phyloP scores from a whole-genome alignment of 2,329 filamentous ascomycete species.

The Colletotrichum musae region DNA sequence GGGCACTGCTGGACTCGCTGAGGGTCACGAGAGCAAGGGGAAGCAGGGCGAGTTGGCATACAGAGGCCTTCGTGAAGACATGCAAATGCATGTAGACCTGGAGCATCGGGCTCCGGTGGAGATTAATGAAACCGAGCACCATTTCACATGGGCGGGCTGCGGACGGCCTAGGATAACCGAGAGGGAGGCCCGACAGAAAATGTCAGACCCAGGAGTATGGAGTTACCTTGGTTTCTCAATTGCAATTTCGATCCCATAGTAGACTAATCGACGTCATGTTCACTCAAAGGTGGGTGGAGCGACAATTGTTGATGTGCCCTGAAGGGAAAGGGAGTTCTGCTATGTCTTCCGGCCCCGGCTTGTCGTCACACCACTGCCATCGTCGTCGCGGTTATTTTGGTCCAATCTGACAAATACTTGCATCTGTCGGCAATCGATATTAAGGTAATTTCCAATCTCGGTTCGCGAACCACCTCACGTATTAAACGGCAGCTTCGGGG shows the following conservation, averaged over 20 bases:
- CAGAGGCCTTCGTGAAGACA: background rate
- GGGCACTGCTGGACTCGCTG: background rate
- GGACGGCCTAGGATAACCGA: conserved; percentile 7
- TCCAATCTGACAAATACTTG: background rate
- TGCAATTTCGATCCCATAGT: conserved; percentile 21
- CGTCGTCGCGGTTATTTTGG: no score
- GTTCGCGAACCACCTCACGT: background rate
- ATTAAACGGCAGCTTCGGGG: no score
- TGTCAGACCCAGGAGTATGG: conserved; percentile 32
- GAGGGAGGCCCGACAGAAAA: conserved; percentile 5
- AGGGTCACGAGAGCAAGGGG: background rate
- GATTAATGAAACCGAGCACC: conserved; percentile 23
- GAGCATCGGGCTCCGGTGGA: background rate
- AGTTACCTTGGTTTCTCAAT: conserved; percentile 12
- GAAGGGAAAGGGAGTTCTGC: background rate
- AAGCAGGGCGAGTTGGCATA: background rate
- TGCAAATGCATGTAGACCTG: background rate
- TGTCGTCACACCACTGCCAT: background rate
- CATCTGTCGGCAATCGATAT: background rate
- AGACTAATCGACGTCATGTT: conserved; percentile 28
- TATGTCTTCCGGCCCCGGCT: no score
- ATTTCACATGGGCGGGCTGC: conserved; percentile 14
- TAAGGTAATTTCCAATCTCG: conserved; percentile 6
- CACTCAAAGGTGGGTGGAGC: background rate
- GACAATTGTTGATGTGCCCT: background rate